Percentiles rank a stretch among this genome's conserved stretches.
Conservation (phyloP, 2,329 filamentous ascomycete genomes). For the Aspergillaceae sp. region DNA sequence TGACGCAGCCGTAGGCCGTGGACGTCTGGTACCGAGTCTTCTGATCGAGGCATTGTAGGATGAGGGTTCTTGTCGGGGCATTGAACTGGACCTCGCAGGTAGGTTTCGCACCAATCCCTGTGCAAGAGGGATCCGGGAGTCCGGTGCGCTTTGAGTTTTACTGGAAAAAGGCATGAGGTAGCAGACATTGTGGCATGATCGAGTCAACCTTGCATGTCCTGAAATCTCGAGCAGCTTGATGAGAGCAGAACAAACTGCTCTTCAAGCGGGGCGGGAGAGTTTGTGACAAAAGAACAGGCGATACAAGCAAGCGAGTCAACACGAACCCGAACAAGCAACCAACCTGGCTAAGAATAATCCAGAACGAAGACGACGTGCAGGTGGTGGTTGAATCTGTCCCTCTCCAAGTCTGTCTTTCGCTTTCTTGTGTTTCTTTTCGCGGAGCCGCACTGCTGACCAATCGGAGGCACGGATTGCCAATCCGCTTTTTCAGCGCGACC, state of each 20-base stretch:
- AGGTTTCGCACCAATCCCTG: slow-evolving; percentile 27
- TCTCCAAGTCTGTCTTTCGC: slow-evolving; percentile 1
- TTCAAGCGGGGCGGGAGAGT: slow-evolving; percentile 4
- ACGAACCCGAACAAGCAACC: background rate
- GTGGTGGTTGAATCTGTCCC: background rate
- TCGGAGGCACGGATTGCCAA: slow-evolving; percentile 27
- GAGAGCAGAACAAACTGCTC: slow-evolving; percentile 6
- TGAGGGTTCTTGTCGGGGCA: slow-evolving; percentile 20
- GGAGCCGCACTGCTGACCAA: slow-evolving; percentile 27
- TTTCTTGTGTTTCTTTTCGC: slow-evolving; percentile 11
- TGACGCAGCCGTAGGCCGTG: slow-evolving; percentile 22
- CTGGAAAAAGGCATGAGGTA: slow-evolving; percentile 56
- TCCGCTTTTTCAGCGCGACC: slow-evolving; percentile 24
- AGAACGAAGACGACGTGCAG: background rate
- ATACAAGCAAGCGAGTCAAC: background rate
- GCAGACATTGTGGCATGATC: slow-evolving; percentile 49
- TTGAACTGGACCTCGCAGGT: slow-evolving; percentile 16
- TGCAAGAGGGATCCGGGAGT: slow-evolving; percentile 42
- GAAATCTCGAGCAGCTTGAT: slow-evolving; percentile 13
- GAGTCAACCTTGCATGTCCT: slow-evolving; percentile 27
- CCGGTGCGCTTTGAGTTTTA: slow-evolving; percentile 44
- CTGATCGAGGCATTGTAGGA: slow-evolving; percentile 18
- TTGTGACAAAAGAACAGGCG: background rate
- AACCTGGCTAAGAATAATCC: background rate
- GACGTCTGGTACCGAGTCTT: slow-evolving; percentile 21